Base-by-base conservation (phyloP, 306 rosid species). In the Boehmeria nivea region DNA sequence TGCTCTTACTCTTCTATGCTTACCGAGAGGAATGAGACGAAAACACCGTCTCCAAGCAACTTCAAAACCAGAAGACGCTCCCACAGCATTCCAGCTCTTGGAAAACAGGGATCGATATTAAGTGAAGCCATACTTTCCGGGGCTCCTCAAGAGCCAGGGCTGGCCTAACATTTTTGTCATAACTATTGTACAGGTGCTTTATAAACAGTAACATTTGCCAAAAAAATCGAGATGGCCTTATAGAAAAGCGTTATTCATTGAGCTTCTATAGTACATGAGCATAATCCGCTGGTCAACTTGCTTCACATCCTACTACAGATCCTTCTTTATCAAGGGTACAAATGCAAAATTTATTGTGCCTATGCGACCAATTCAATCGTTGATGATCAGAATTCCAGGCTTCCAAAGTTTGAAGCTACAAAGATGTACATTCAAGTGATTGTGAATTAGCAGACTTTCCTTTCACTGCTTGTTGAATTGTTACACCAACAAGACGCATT, bases 41-140 rank as follows among this genome's bases (percentile, higher is more conserved):
- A 43, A 68, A 26, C 64, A 57, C 43, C 74, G 1, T 67, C 78
- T 61, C 51, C 76, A 26, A 72, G 70, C 55, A 78, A 56, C 54
- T 25, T 56, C 66, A 82, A 71, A 78, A 20, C 73, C 37, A 85
- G 85, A 73, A 82, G 65, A 73, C 94, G 95, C 13, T 84, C 89
- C 59, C 96, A 72, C 48, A 81, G 95, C 79, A 90, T 84, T 74
- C 86, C 99, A 1, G 83, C 90, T 43, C 31, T 77, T 51, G 64
- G 81, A 71, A 84, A 78, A 46, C 76, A 72, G 43, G 73, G 78
- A 26, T 68, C 94, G 34, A 56, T 72, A 40, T 53, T 70, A 44
- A 68, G 38, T 46, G 95, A 72, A 60, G 84, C 83, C 24, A 76
- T 84, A 59, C 87, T 80, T 56, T 80, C 91, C 21, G 87, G 93